Conservation (phyloP, 208 protist genomes). For the Leptomonas pyrrhocoris region DNA sequence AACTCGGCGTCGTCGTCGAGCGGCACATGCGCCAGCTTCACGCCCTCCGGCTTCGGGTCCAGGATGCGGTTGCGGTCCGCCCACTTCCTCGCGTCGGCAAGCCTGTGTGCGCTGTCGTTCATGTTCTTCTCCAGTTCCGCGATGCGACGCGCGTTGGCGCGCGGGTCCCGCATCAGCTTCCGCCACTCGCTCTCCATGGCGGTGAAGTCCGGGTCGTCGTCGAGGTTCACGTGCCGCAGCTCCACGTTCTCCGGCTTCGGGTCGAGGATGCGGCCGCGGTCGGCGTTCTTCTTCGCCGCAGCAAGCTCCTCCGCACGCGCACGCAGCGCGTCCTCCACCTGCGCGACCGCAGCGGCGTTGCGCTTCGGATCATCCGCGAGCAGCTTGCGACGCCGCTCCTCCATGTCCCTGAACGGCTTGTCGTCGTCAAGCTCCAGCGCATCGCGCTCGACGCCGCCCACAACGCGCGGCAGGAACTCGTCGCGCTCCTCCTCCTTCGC, state of each 20-base stretch:
- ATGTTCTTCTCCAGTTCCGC: conserved; percentile 42
- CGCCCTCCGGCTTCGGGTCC: conserved; percentile 48
- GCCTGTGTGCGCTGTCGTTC: conserved; percentile 47
- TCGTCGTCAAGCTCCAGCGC: conserved; percentile 81
- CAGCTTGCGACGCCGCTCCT: conserved; percentile 58
- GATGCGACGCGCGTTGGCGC: conserved; percentile 37
- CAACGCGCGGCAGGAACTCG: conserved; percentile 42
- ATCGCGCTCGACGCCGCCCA: neutral
- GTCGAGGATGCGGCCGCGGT: conserved; percentile 58
- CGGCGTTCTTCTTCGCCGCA: conserved; percentile 49
- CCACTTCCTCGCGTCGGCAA: conserved; percentile 46
- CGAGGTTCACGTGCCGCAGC: conserved; percentile 54
- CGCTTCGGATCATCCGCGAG: conserved; percentile 44
- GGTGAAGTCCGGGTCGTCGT: conserved; percentile 62
- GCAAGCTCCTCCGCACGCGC: conserved; percentile 63
- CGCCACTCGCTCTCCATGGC: conserved; percentile 58
- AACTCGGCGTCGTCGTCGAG: conserved; percentile 50
- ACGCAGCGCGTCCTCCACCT: conserved; percentile 65
- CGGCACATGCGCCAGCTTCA: conserved; percentile 57
- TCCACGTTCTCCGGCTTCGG: conserved; percentile 61
- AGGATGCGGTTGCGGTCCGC: conserved; percentile 41
- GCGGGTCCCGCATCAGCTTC: conserved; percentile 47
- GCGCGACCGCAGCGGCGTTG: conserved; percentile 53
- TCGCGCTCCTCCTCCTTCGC: conserved; percentile 56
- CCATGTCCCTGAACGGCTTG: conserved; percentile 56